A percentile compares a stretch with the other conserved stretches of the same genome.
Conservation (phyloP, 1,139 yeast genomes). For the Zygosaccharomyces sapae region DNA sequence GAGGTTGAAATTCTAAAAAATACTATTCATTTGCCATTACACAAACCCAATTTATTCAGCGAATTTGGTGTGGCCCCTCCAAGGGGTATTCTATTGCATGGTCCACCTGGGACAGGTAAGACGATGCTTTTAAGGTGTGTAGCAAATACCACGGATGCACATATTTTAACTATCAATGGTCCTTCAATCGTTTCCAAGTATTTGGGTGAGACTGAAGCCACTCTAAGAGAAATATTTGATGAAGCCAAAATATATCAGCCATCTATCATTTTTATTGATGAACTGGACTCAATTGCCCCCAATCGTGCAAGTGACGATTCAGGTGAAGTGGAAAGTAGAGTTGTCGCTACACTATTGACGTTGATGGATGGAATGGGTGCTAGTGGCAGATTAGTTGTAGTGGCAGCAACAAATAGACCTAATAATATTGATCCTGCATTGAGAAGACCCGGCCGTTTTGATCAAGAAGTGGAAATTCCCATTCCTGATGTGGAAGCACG, state of each 20-base stretch:
- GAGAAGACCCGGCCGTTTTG: constrained; percentile 90
- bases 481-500: constrained; percentile 72
- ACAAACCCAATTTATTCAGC: constrained; percentile 68
- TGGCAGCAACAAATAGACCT: constrained; percentile 82
- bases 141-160: constrained; percentile 69
- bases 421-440: constrained; percentile 79
- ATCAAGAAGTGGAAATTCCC: constrained; percentile 77
- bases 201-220: constrained; percentile 87
- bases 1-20: constrained; percentile 61
- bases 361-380: constrained; percentile 87
- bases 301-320: constrained; percentile 75
- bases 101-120: constrained; percentile 98
- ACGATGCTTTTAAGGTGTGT: constrained; percentile 82
- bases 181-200: constrained; percentile 91
- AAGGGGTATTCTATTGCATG: constrained; percentile 82
- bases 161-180: constrained; percentile 79
- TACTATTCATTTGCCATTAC: constrained; percentile 75
- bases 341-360: constrained; percentile 82
- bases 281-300: constrained; percentile 87
- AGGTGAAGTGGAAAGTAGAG: constrained; percentile 84
- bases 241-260: constrained; percentile 88
- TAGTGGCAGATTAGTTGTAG: constrained; percentile 63
- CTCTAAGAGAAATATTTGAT: constrained; percentile 70
- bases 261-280: constrained; percentile 81
- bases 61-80: constrained; percentile 91